phyloP scores from a whole-genome alignment of 2,329 filamentous ascomycete genomes.

The Paracoccidioides lutzii region DNA sequence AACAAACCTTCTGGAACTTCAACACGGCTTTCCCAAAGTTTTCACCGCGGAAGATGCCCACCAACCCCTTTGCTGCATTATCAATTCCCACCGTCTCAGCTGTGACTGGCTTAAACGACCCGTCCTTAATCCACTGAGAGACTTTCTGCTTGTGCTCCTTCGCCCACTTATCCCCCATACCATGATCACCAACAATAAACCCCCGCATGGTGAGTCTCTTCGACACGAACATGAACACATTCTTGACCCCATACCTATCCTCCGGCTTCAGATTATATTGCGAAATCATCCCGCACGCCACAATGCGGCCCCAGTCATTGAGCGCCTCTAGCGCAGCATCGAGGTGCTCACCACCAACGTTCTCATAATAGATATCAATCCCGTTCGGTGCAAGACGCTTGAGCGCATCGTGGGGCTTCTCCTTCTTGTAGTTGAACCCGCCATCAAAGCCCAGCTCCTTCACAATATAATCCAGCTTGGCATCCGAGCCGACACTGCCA shows the following conservation, averaged over 20 bases:
- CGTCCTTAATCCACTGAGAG: conserved; percentile 62
- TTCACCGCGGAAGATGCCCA: conserved; percentile 62
- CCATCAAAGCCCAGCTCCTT: conserved; percentile 58
- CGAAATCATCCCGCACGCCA: conserved; percentile 56
- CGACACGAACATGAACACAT: conserved; percentile 49
- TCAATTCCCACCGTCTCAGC: conserved; percentile 64
- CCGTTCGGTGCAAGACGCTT: conserved; percentile 59
- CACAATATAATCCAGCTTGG: conserved; percentile 63
- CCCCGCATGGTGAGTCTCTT: conserved; percentile 59
- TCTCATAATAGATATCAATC: conserved; percentile 75
- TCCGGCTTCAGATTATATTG: conserved; percentile 55
- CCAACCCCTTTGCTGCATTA: conserved; percentile 56
- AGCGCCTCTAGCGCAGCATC: conserved; percentile 53
- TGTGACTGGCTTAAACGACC: conserved; percentile 57
- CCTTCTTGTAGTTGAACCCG: conserved; percentile 82
- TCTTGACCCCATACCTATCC: conserved; percentile 54
- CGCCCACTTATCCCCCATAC: conserved; percentile 53
- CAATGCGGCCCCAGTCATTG: conserved; percentile 54
- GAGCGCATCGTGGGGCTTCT: conserved; percentile 56
- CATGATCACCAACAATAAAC: conserved; percentile 57
- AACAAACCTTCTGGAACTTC: conserved; percentile 42
- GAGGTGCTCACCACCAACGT: conserved; percentile 63
- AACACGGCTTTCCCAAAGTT: conserved; percentile 81
- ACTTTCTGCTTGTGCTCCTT: conserved; percentile 65
- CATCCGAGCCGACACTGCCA: conserved; percentile 65